phyloP scores from a whole-genome alignment of 2,329 filamentous ascomycete species.

The Botrytis sinoallii region DNA sequence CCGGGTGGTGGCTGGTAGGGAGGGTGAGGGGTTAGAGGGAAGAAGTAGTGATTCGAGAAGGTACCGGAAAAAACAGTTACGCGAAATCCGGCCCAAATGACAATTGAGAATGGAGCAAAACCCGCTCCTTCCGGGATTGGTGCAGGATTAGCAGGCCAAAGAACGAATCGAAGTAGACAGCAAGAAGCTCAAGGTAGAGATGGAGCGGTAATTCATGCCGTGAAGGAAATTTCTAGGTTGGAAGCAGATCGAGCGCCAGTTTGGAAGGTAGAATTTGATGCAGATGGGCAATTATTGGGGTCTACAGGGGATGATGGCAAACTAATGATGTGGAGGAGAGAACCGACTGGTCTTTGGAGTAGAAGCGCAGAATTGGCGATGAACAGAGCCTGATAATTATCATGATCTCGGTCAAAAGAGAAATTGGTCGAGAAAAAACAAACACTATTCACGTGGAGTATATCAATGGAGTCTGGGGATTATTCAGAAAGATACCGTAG shows the following conservation, averaged over 20 bases:
- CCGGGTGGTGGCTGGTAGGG: conserved; percentile 61
- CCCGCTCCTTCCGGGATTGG: conserved; percentile 50
- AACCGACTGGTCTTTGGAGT: conserved; percentile 35
- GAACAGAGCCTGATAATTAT: conserved; percentile 21
- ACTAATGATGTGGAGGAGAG: conserved; percentile 59
- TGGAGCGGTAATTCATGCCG: conserved; percentile 63
- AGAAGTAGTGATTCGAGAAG: conserved; percentile 36
- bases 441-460: background rate
- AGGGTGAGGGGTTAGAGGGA: conserved; percentile 33
- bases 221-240: conserved; percentile 62
- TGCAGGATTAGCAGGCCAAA: conserved; percentile 48
- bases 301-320: conserved; percentile 75
- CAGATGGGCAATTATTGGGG: conserved; percentile 68
- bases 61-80: conserved; percentile 27
- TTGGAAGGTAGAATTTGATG: conserved; percentile 71
- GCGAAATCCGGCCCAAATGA: conserved; percentile 31
- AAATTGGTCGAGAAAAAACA: background rate
- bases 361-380: conserved; percentile 37
- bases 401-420: background rate
- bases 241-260: conserved; percentile 67
- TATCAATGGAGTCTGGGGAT: background rate
- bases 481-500: background rate
- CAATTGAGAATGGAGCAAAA: conserved; percentile 31
- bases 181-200: conserved; percentile 48
- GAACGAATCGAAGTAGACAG: conserved; percentile 45